These are phyloP conservation scores for Talaromyces stipitatus DNA, from an alignment of 495 filamentous ascomycete species.

Conservation along the genomic window DNA sequence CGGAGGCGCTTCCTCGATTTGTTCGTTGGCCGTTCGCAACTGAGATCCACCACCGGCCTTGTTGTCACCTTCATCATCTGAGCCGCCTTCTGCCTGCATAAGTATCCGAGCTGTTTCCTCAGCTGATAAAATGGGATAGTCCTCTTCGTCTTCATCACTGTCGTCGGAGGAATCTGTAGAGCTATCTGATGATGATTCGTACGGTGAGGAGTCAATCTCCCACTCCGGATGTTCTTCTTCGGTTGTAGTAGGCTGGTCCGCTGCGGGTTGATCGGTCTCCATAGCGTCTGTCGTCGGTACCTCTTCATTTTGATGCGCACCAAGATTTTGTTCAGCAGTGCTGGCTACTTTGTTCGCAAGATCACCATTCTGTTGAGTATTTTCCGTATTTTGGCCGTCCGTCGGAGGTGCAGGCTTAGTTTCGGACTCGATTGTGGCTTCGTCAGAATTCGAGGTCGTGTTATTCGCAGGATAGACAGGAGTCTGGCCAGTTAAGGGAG, in stretches of 20 bases:
- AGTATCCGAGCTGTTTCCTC: constrained; percentile 74
- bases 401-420: background rate
- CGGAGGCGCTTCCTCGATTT: constrained; percentile 56
- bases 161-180: constrained; percentile 42
- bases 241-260: constrained; percentile 9
- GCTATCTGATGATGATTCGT: constrained; percentile 47
- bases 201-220: constrained; percentile 59
- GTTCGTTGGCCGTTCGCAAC: constrained; percentile 67
- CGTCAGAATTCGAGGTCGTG: background rate
- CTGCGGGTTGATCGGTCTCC: constrained; percentile 23
- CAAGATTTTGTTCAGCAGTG: background rate
- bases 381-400: background rate
- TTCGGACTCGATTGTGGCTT: constrained; percentile 6
- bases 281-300: constrained; percentile 17
- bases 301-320: background rate
- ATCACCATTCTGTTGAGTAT: background rate
- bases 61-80: constrained; percentile 61
- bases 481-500: constrained; percentile 22
- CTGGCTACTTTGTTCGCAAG: background rate
- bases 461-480: constrained; percentile 8
- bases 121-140: constrained; percentile 62
- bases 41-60: constrained; percentile 32
- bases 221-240: constrained; percentile 64
- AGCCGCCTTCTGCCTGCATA: constrained; percentile 65
- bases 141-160: constrained; percentile 58